Conservation (phyloP, 352 stramenopile species). For the Phytophthora europaea region DNA sequence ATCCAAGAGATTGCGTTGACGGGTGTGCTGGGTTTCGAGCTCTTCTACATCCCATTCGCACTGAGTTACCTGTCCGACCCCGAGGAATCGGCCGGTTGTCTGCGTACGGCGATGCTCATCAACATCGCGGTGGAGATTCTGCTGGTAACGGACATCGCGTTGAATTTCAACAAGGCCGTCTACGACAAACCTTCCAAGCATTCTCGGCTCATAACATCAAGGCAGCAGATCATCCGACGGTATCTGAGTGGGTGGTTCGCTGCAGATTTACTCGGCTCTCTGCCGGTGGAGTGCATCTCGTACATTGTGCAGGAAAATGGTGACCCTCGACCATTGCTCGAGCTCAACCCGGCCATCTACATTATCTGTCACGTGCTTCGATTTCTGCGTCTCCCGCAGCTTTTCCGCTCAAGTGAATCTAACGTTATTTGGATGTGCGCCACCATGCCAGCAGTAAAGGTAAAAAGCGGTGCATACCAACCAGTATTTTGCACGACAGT, state of each 20-base stretch:
- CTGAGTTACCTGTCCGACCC: constrained; percentile 1
- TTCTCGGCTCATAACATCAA: background rate
- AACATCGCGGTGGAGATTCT: constrained; percentile 15
- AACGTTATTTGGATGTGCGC: background rate
- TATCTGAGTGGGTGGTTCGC: constrained; percentile 3
- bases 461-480: background rate
- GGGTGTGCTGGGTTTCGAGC: constrained; percentile 1
- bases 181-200: constrained; percentile 7
- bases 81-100: background rate
- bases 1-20: constrained; percentile 1
- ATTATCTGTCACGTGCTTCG: constrained; percentile 6
- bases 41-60: constrained; percentile 11
- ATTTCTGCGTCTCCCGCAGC: constrained; percentile 3
- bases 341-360: background rate
- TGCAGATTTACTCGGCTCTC: constrained; percentile 1
- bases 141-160: constrained; percentile 1
- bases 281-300: constrained; percentile 1
- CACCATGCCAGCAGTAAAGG: background rate
- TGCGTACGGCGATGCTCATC: background rate
- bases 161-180: constrained; percentile 19
- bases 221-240: background rate
- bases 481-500: background rate
- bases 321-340: background rate
- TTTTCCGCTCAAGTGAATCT: background rate
- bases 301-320: background rate